These are phyloP conservation scores for Dimocarpus longan DNA, from an alignment of 345 rosid species.

Conservation along the genomic window DNA sequence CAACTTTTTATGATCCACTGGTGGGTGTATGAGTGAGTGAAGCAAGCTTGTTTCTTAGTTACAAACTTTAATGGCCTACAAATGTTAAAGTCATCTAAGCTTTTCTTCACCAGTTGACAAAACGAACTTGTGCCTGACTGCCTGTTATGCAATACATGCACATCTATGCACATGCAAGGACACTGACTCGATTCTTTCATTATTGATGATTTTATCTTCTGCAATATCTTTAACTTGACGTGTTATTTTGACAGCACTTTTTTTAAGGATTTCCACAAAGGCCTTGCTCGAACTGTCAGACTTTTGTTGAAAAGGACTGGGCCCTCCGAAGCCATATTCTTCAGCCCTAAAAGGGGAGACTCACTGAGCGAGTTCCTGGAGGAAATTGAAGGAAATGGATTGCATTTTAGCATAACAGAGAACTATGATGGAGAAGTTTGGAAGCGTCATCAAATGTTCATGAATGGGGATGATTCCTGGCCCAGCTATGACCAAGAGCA, in stretches of 20 bases:
- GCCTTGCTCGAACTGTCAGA: constrained; percentile 58
- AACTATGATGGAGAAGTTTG: constrained; percentile 65
- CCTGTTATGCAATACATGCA: not conserved
- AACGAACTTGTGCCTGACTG: not conserved
- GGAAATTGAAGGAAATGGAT: constrained; percentile 43
- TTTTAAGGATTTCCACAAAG: constrained; percentile 82
- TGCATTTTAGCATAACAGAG: constrained; percentile 55
- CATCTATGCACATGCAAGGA: not conserved
- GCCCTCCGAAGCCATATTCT: constrained; percentile 66
- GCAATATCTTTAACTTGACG: constrained; percentile 16
- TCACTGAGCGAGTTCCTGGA: constrained; percentile 71
- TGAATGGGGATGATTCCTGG: constrained; percentile 61
- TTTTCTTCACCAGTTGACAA: constrained; percentile 19
- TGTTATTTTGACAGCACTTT: constrained; percentile 65
- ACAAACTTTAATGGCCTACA: constrained; percentile 12
- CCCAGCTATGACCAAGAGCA: constrained; percentile 69
- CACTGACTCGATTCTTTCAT: constrained; percentile 13
- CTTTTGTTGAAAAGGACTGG: constrained; percentile 51
- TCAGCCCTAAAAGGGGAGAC: constrained; percentile 88
- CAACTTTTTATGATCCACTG: constrained; percentile 4
- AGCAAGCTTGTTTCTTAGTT: constrained; percentile 1
- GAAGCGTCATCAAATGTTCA: constrained; percentile 61
- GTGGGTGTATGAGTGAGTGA: constrained; percentile 1
- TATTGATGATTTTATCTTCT: constrained; percentile 16
- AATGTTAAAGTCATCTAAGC: not conserved